phyloP scores from a whole-genome alignment of 2,329 filamentous ascomycete species.

The Stachybotrys elegans region DNA sequence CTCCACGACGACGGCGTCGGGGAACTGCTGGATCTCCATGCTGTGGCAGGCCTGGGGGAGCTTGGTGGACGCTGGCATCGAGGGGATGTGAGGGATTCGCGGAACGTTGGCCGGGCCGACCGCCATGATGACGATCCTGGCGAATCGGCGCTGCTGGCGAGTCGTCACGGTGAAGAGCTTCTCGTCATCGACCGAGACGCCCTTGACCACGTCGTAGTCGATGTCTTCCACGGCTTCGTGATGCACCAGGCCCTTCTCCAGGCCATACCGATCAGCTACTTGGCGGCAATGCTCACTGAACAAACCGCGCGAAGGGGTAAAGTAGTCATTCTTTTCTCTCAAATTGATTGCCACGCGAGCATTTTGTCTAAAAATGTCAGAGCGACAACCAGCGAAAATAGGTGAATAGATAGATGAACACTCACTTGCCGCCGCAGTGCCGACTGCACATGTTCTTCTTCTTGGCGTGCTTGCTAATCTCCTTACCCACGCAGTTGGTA shows the following conservation, averaged over 20 bases:
- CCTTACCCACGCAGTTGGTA: conserved; percentile 69
- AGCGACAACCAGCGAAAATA: too few relatives aligned
- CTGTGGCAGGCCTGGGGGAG: conserved; percentile 54
- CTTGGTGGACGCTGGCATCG: conserved; percentile 17
- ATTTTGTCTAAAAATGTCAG: conserved; percentile 29
- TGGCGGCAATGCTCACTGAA: conserved; percentile 59
- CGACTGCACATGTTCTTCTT: conserved; percentile 47
- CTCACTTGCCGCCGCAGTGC: conserved; percentile 38
- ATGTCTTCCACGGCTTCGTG: conserved; percentile 58
- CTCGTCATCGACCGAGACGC: conserved; percentile 38
- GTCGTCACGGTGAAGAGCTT: conserved; percentile 63
- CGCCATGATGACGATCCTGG: conserved; percentile 62
- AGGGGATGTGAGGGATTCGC: conserved; percentile 33
- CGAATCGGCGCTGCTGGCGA: conserved; percentile 47
- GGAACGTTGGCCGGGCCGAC: conserved; percentile 64
- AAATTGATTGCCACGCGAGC: conserved; percentile 54
- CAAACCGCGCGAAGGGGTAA: conserved; percentile 55
- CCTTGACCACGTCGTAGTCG: conserved; percentile 46
- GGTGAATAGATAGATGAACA: too few relatives aligned
- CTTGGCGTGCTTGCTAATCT: conserved; percentile 73
- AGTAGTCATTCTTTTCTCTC: conserved; percentile 65
- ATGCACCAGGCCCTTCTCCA: conserved; percentile 45
- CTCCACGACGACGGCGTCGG: conserved; percentile 43
- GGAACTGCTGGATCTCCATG: conserved; percentile 56
- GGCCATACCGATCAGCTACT: conserved; percentile 50